Conservation (phyloP, 352 stramenopile genomes). For the Phytophthora syringae region DNA sequence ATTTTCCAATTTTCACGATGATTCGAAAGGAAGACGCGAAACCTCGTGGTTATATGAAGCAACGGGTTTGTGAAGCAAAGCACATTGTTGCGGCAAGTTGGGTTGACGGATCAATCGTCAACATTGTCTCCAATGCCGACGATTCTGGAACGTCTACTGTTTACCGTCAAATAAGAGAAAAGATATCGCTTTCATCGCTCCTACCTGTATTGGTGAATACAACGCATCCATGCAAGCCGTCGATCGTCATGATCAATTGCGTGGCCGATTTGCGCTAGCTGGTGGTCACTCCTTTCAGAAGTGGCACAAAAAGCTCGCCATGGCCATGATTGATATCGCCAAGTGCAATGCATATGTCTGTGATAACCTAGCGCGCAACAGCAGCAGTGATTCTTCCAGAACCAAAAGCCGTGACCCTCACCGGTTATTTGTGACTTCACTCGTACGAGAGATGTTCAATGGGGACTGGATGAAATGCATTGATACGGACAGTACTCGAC, state of each 20-base stretch:
- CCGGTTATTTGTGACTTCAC: background rate
- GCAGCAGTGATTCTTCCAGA: background rate
- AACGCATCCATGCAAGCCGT: slow-evolving; percentile 45
- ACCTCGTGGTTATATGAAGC: slow-evolving; percentile 12
- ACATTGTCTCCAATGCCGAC: slow-evolving; percentile 39
- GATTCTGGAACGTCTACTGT: too few relatives aligned
- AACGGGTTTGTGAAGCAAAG: slow-evolving; percentile 16
- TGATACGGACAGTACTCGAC: too few relatives aligned
- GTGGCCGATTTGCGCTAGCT: slow-evolving; percentile 29
- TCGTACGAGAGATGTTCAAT: background rate
- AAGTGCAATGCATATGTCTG: slow-evolving; percentile 26
- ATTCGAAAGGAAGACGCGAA: slow-evolving; percentile 1
- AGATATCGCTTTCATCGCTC: slow-evolving; percentile 9
- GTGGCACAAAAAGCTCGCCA: slow-evolving; percentile 35
- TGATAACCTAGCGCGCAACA: background rate
- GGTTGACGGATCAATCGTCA: slow-evolving; percentile 30
- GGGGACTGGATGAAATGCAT: background rate
- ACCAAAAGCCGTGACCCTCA: background rate
- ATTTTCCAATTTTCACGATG: slow-evolving; percentile 27
- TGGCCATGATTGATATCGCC: slow-evolving; percentile 30
- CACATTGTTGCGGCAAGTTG: slow-evolving; percentile 36
- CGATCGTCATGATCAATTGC: slow-evolving; percentile 34
- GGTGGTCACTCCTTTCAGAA: slow-evolving; percentile 39
- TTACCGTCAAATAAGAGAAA: too few relatives aligned
- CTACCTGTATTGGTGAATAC: slow-evolving; percentile 37